A percentile compares a stretch with the other conserved stretches of the same genome.
These are phyloP conservation scores for Yamadazyma sp. DNA, from an alignment of 805 yeast species.

Conservation along the genomic window DNA sequence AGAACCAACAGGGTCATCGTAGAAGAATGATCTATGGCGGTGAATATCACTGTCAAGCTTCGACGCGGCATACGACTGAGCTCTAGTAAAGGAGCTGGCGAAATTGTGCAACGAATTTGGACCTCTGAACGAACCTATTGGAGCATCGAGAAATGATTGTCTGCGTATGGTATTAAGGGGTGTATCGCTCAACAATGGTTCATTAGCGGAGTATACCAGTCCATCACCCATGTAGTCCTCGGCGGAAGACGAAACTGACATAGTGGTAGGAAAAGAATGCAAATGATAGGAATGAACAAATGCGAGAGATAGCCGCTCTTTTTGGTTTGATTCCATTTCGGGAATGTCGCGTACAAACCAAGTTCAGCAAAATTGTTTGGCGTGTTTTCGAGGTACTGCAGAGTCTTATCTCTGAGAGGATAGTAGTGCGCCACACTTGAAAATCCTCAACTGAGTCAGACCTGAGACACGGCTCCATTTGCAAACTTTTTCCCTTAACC, in stretches of 20 bases:
- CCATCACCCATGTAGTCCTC: slow-evolving; percentile 6
- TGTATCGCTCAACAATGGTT: slow-evolving; percentile 14
- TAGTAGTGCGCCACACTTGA: slow-evolving; percentile 7
- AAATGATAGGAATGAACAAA: too few relatives aligned
- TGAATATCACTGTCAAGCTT: slow-evolving; percentile 53
- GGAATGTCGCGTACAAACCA: neutral
- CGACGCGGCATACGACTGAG: slow-evolving; percentile 62
- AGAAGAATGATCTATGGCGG: slow-evolving; percentile 62
- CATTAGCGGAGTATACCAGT: slow-evolving; percentile 25
- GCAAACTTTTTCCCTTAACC: too few relatives aligned
- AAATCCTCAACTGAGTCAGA: slow-evolving; percentile 3
- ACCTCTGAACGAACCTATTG: slow-evolving; percentile 60
- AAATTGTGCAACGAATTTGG: slow-evolving; percentile 71
- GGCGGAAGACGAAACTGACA: slow-evolving; percentile 4
- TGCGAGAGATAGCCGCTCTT: too few relatives aligned
- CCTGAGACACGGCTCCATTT: slow-evolving; percentile 1
- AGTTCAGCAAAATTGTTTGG: neutral
- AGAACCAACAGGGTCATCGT: slow-evolving; percentile 19
- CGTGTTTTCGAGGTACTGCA: too few relatives aligned
- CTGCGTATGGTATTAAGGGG: slow-evolving; percentile 13
- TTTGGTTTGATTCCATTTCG: too few relatives aligned
- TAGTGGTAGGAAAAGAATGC: too few relatives aligned
- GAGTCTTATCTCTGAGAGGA: slow-evolving; percentile 3
- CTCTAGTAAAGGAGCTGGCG: slow-evolving; percentile 77
- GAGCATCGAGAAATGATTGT: slow-evolving; percentile 29